Evolutionary conservation across 768 basidiomycete genomes (phyloP), one percentile per base, ranked within the genome.

Genomic region (Myochromella boudieri): DNA sequence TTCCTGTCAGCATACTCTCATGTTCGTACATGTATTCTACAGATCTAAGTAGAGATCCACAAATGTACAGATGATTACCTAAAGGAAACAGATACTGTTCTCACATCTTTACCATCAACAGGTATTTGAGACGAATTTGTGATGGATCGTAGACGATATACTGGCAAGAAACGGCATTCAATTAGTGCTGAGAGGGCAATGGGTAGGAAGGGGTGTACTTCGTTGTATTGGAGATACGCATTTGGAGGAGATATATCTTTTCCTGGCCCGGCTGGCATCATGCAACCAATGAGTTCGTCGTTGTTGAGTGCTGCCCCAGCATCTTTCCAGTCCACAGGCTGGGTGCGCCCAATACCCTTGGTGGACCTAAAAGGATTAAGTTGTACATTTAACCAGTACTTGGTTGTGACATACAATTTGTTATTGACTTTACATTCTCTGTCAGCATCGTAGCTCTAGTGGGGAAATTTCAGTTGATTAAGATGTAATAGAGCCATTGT

Each of bases 81-180:
- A 25, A 44, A 6, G 26, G 3, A 36, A 18, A 36, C 26, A 32
- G 15, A n/a, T n/a, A 14, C 38, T 33, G 14, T 26, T 46, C 6
- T 46, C 57, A 60, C 73, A 77, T 72, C 48, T 77, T 68, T 26
- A 81, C 77, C 78, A 80, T 80, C 44, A 82, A 59, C 31, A 82
- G 60, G 55, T 82, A 82, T 54, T 74, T 67, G 60, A 82, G 54
- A 10, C 78, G 74, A 49, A 84, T 82, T 57, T 83, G 82, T 6
- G 78, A 64, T 3, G 71, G 46, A 49, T 80, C 69, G 56, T 84
- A 84, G 45, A 82, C 80, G 53, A 84, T 84, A 53, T 83, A 83
- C 79, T 84, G 36, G 48, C 39, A 31, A 14, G 21, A 36, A 6
- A 25, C 22, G 9, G 36, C 26, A 36, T n/a, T 37, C 15, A 42